phyloP scores from a whole-genome alignment of 805 yeast species.

The Ogataea angusta region DNA sequence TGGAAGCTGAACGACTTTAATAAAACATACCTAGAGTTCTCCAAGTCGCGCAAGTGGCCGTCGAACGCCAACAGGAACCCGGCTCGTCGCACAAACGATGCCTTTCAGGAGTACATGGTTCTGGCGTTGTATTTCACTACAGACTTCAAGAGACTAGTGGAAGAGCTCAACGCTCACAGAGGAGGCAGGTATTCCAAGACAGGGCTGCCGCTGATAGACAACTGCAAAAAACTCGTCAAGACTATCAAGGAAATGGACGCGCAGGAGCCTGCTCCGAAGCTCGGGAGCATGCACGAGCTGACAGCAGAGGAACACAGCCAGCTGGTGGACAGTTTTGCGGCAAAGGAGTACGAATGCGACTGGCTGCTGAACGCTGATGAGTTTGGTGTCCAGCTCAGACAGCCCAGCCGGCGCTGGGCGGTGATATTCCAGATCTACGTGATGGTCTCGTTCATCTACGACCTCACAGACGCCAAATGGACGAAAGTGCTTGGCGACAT shows the following conservation, averaged over 20 bases:
- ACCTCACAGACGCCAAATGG: conserved; percentile 21
- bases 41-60: conserved; percentile 22
- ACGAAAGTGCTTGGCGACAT: conserved; percentile 15
- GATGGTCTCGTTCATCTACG: conserved; percentile 22
- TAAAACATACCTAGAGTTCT: conserved; percentile 17
- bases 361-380: conserved; percentile 28
- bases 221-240: conserved; percentile 12
- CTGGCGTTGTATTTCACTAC: conserved; percentile 18
- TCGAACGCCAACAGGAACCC: conserved; percentile 3
- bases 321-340: conserved; percentile 12
- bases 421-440: conserved; percentile 26
- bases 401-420: conserved; percentile 14
- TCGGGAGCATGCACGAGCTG: conserved; percentile 1
- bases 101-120: conserved; percentile 18
- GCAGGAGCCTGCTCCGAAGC: conserved; percentile 4
- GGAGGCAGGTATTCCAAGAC: conserved; percentile 16
- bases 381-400: conserved; percentile 21
- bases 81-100: conserved; percentile 11
- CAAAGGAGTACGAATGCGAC: conserved; percentile 24
- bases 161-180: conserved; percentile 16
- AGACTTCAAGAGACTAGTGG: conserved; percentile 15
- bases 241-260: conserved; percentile 15
- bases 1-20: conserved; percentile 26
- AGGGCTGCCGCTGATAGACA: conserved; percentile 10
- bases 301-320: conserved; percentile 7